Evolutionary conservation across 129 eudicot species (phyloP).

Genomic region (Escallonia rubra): DNA sequence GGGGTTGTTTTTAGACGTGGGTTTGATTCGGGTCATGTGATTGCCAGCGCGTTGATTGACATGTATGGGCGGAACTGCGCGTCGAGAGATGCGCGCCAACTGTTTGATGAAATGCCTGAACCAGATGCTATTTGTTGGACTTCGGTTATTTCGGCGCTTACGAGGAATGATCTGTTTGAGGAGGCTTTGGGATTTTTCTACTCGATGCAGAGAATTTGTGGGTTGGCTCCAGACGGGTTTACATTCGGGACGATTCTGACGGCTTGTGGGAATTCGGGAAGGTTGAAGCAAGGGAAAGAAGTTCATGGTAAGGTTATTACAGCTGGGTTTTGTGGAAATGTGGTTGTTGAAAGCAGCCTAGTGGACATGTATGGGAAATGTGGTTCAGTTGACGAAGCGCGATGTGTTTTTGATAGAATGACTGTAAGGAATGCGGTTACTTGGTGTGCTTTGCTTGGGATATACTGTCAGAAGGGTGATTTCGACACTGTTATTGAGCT

Average conservation of each 20-base stretch:
- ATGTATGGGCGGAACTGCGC: slow-evolving; percentile 64
- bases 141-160: slow-evolving; percentile 66
- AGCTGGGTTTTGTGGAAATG: slow-evolving; percentile 47
- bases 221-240: slow-evolving; percentile 48
- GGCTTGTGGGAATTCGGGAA: slow-evolving; percentile 73
- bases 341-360: slow-evolving; percentile 66
- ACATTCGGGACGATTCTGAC: slow-evolving; percentile 69
- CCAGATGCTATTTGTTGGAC: slow-evolving; percentile 79
- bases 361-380: slow-evolving; percentile 93
- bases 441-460: slow-evolving; percentile 66
- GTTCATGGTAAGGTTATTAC: slow-evolving; percentile 53
- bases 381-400: slow-evolving; percentile 49
- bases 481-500: slow-evolving; percentile 45
- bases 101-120: slow-evolving; percentile 69
- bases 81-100: slow-evolving; percentile 29
- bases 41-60: slow-evolving; percentile 64
- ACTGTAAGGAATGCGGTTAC: slow-evolving; percentile 50
- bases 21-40: slow-evolving; percentile 47
- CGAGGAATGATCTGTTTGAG: slow-evolving; percentile 55
- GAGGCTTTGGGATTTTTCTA: slow-evolving; percentile 58
- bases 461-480: slow-evolving; percentile 69
- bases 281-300: slow-evolving; percentile 67
- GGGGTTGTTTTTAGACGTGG: slow-evolving; percentile 62
- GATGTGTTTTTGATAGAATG: slow-evolving; percentile 66
- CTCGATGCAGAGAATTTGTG: slow-evolving; percentile 31